Conservation (phyloP, 192 early-diverging fungal genomes). For the Linnemannia zychae region DNA sequence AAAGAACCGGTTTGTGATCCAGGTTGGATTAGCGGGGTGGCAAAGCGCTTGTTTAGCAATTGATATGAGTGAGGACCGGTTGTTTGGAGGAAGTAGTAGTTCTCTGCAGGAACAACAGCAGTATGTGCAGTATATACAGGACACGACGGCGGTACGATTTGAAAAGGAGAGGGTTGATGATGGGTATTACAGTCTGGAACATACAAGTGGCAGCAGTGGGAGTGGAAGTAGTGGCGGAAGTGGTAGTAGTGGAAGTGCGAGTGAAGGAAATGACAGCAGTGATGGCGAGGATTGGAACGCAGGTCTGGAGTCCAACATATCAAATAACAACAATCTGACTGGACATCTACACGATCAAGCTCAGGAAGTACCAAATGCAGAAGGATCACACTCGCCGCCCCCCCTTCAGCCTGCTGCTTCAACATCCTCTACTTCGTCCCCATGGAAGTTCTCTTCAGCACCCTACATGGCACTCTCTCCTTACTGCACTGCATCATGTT, state of each 20-base stretch:
- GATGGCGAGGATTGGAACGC: constrained; percentile 22
- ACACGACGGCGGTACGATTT: neutral
- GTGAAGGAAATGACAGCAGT: constrained; percentile 32
- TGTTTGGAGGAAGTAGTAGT: neutral
- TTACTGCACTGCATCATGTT: constrained; percentile 27
- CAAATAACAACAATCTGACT: neutral
- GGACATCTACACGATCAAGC: neutral
- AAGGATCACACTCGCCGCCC: neutral
- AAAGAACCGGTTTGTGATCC: constrained; percentile 42
- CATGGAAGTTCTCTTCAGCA: neutral
- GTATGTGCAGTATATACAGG: neutral
- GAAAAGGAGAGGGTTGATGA: constrained; percentile 14
- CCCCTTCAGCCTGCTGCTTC: neutral
- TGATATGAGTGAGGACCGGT: constrained; percentile 34
- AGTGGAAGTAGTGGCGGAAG: constrained; percentile 3
- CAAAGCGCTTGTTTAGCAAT: constrained; percentile 47
- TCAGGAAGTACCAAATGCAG: neutral
- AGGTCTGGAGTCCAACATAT: neutral
- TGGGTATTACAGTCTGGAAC: constrained; percentile 36
- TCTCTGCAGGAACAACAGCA: neutral
- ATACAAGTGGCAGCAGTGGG: neutral
- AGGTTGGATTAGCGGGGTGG: constrained; percentile 39
- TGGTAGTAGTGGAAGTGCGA: constrained; percentile 24
- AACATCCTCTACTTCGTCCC: neutral
- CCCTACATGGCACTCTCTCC: neutral